Evolutionary conservation across 2,329 filamentous ascomycete species (phyloP).

Genomic region (Cytospora mali): DNA sequence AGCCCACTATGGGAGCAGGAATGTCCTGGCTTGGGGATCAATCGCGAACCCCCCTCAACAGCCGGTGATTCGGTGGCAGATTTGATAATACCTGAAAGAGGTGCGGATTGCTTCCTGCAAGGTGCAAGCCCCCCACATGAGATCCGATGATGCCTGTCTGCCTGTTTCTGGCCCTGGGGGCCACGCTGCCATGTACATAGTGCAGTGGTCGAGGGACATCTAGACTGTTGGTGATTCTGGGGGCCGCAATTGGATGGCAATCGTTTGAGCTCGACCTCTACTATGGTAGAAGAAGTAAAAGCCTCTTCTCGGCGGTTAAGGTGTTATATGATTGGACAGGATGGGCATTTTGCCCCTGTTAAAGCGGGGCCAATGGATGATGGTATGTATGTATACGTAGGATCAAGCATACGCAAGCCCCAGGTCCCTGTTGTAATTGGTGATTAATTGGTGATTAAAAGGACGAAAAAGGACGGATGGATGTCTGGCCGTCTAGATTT

Average conservation of each 20-base stretch:
- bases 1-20: background rate
- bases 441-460: too few relatives aligned
- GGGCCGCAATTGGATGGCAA: background rate
- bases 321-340: background rate
- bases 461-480: too few relatives aligned
- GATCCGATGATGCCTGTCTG: too few relatives aligned
- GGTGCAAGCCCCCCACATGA: background rate
- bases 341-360: background rate
- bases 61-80: constrained; percentile 24
- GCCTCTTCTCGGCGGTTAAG: background rate
- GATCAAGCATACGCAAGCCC: too few relatives aligned
- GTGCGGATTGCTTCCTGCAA: background rate
- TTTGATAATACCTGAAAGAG: constrained; percentile 8
- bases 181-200: background rate
- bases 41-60: constrained; percentile 1
- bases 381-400: too few relatives aligned
- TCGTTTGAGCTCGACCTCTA: background rate
- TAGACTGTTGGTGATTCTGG: background rate
- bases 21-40: constrained; percentile 4
- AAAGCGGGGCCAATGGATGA: background rate
- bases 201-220: background rate
- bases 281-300: background rate
- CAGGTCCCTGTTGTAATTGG: too few relatives aligned
- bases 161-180: background rate
- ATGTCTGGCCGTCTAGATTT: too few relatives aligned